Evolutionary conservation across 2,329 filamentous ascomycete species (phyloP).

Genomic region (Penicillium carneum): DNA sequence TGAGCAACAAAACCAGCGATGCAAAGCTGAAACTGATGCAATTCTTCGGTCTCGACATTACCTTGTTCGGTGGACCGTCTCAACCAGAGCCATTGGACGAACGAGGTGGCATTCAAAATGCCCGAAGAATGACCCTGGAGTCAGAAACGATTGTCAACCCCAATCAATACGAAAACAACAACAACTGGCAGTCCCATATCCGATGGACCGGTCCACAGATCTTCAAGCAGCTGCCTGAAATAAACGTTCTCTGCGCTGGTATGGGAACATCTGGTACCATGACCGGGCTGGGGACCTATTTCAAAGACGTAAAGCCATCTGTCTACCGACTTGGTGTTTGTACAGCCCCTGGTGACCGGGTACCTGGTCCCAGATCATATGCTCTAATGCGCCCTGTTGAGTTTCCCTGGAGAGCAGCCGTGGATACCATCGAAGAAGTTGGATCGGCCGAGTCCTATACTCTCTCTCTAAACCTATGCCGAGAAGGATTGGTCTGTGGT

Average conservation of each 20-base stretch:
- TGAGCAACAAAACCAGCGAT: constrained; percentile 66
- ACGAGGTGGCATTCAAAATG: constrained; percentile 62
- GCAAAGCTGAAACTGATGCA: constrained; percentile 64
- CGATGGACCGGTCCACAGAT: constrained; percentile 69
- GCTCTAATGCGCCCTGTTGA: constrained; percentile 59
- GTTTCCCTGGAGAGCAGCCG: constrained; percentile 65
- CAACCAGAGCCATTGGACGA: constrained; percentile 64
- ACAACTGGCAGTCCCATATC: constrained; percentile 56
- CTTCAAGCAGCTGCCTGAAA: constrained; percentile 62
- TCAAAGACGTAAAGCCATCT: constrained; percentile 57
- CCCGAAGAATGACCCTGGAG: constrained; percentile 53
- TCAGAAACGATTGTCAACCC: constrained; percentile 59
- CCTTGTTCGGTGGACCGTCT: constrained; percentile 65
- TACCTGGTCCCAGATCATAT: constrained; percentile 65
- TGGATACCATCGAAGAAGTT: constrained; percentile 66
- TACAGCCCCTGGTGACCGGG: constrained; percentile 63
- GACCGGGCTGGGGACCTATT: constrained; percentile 60
- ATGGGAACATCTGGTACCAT: constrained; percentile 65
- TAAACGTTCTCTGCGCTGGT: constrained; percentile 63
- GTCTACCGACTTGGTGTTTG: constrained; percentile 57
- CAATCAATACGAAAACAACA: constrained; percentile 64
- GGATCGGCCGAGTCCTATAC: constrained; percentile 62
- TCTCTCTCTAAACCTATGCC: constrained; percentile 62
- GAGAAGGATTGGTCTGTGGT: constrained; percentile 66
- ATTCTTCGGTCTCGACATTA: constrained; percentile 66